phyloP scores from a whole-genome alignment of 2,329 filamentous ascomycete genomes.

The Neurospora crassa region DNA sequence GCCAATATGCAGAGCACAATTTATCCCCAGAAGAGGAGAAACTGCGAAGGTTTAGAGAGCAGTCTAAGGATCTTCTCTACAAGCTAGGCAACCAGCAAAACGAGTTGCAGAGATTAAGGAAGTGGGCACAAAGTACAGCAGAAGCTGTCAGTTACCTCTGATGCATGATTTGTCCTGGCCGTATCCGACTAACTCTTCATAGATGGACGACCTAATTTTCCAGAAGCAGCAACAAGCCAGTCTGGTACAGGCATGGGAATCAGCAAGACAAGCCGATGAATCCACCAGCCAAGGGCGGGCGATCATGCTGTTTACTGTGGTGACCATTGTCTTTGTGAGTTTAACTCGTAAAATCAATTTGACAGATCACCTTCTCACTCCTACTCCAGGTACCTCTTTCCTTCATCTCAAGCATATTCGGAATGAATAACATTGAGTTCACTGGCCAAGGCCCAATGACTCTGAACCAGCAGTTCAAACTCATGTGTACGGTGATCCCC shows the following conservation, averaged over 20 bases:
- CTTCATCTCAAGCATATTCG: constrained; percentile 7
- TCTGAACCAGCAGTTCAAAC: neutral
- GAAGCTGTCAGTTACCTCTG: neutral
- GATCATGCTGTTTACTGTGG: constrained; percentile 24
- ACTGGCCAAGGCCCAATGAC: neutral
- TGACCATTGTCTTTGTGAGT: constrained; percentile 25
- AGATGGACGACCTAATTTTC: constrained; percentile 18
- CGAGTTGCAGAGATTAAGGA: neutral
- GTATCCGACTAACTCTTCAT: neutral
- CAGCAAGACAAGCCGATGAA: constrained; percentile 20
- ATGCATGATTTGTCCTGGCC: too few relatives aligned
- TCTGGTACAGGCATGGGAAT: constrained; percentile 22
- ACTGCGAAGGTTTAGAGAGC: neutral
- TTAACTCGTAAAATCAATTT: neutral
- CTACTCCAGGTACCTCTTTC: constrained; percentile 5
- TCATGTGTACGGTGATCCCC: neutral
- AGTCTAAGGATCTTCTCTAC: neutral
- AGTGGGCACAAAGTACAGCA: neutral
- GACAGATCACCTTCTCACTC: neutral
- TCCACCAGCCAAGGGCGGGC: constrained; percentile 21
- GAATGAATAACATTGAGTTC: constrained; percentile 5
- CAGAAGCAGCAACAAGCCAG: constrained; percentile 26
- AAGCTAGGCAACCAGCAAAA: neutral
- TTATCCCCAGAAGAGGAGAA: neutral
- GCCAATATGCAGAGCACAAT: neutral